A percentile compares a stretch with the other conserved stretches of the same genome.
phyloP scores from a whole-genome alignment of 495 filamentous ascomycete genomes.

The Neurospora terricola region DNA sequence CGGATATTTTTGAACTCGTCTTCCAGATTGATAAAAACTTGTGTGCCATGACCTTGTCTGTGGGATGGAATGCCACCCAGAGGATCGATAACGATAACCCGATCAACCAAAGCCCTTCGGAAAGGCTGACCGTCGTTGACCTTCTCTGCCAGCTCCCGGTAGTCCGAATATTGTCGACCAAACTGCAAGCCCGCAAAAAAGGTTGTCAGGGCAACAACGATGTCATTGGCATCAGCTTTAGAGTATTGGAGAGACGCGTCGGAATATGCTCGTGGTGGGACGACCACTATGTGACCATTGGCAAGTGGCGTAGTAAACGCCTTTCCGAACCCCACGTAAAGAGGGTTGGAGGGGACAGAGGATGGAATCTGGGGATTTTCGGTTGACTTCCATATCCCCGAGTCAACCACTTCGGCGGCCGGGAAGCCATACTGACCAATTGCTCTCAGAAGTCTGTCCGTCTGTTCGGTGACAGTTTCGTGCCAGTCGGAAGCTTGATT shows the following conservation, averaged over 20 bases:
- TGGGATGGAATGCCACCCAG: constrained; percentile 74
- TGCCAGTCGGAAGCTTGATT: constrained; percentile 7
- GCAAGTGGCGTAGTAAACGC: constrained; percentile 59
- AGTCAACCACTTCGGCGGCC: constrained; percentile 59
- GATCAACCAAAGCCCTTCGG: constrained; percentile 57
- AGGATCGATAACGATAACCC: constrained; percentile 83
- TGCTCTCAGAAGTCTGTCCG: constrained; percentile 61
- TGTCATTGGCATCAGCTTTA: constrained; percentile 51
- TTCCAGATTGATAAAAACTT: constrained; percentile 92
- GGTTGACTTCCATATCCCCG: constrained; percentile 36
- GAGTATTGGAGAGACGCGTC: constrained; percentile 46
- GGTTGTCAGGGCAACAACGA: constrained; percentile 59
- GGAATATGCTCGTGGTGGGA: constrained; percentile 60
- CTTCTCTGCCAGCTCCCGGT: constrained; percentile 23
- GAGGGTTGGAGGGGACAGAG: constrained; percentile 13
- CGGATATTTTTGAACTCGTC: constrained; percentile 70
- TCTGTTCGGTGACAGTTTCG: constrained; percentile 51
- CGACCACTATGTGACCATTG: constrained; percentile 68
- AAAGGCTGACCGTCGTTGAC: constrained; percentile 34
- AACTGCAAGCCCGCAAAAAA: constrained; percentile 57
- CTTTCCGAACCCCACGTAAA: constrained; percentile 38
- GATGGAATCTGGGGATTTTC: constrained; percentile 17
- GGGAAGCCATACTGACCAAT: constrained; percentile 57
- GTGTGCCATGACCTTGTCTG: constrained; percentile 54
- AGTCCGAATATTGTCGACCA: background rate